Evolutionary conservation across 1,284 basidiomycete species (phyloP), one percentile per base, ranked within the genome.

Genomic region (Fereydounia khargensis): DNA sequence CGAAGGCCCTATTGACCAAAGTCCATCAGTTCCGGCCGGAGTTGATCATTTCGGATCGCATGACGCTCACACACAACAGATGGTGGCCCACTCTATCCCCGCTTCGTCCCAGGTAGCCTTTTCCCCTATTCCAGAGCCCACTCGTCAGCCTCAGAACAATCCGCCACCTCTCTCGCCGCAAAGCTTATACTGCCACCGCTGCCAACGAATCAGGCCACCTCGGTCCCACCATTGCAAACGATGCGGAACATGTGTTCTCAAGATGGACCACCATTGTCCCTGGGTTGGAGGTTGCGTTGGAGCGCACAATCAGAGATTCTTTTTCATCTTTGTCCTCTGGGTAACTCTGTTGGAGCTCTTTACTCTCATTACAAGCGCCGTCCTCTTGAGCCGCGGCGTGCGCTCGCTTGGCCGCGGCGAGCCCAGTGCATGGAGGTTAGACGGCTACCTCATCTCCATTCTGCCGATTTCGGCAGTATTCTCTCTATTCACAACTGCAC

Each of bases 201-300:
- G 74, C 52, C 48, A 77, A 11, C 78, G 85, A 21, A 75, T 85
- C 28, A 88, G 87, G 68, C 87, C 87, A 0, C 81, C 82, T 48
- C 75, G 87, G 30, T 78, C 85, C 7, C 88, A 89, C 73, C 87
- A 89, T 77, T 90, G 88, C 77, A 78, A 85, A 14, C 77, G 78
- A 19, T 89, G 86, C 78, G 86, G 84, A 11, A 64, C 85, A 80
- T 88, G 86, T 66, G 80, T 88, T 0, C 72, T 87, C 38, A 83
- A 82, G 67, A 88, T 84, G 70, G 86, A 88, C 67, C 86, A 88
- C 75, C 86, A 88, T 67, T 75, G 74, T 44, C 76, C 76, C 14
- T 78, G 87, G 87, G 84, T 89, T 39, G 87, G 86, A 21, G 86
- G 87, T 60, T 89, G 87, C 65, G 86, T 89, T 7, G 88, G 88